Conservation (phyloP, 164 flowering plant species). For the Chimonanthus praecox region DNA sequence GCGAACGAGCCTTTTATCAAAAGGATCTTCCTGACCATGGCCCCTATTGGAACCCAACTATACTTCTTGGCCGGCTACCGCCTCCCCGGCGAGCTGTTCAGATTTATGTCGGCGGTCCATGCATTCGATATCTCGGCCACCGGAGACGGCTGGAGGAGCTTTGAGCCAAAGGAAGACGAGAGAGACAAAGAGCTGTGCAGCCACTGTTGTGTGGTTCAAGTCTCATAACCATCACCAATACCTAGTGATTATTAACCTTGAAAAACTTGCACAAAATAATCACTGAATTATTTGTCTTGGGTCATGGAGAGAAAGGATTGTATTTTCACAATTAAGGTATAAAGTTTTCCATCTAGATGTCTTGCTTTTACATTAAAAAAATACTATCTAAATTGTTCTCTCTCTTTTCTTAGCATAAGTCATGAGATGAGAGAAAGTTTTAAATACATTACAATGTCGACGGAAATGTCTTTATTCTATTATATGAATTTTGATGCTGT, state of each 20-base stretch:
- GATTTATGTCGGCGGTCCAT: constrained; percentile 35
- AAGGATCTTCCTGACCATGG: constrained; percentile 48
- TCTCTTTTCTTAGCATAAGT: too few species aligned
- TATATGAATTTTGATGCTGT: too few species aligned
- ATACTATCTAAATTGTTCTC: too few species aligned
- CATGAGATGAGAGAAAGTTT: too few species aligned
- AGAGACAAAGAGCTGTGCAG: constrained; percentile 47
- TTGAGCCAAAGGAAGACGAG: constrained; percentile 42
- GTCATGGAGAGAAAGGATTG: too few species aligned
- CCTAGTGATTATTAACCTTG: background rate
- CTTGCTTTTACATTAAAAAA: too few species aligned
- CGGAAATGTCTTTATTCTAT: too few species aligned
- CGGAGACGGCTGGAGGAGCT: constrained; percentile 42
- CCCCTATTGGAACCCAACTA: constrained; percentile 39
- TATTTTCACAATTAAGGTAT: constrained; percentile 22
- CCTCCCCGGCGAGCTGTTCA: constrained; percentile 18
- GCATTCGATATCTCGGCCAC: constrained; percentile 42
- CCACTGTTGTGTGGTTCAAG: constrained; percentile 50
- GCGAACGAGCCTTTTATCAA: constrained; percentile 10
- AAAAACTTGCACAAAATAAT: background rate
- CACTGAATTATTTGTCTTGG: background rate
- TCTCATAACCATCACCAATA: constrained; percentile 3
- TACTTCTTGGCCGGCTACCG: constrained; percentile 54
- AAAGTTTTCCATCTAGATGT: constrained; percentile 28
- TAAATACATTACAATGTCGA: too few species aligned